phyloP scores from a whole-genome alignment of 306 rosid genomes.

The Cicer arietinum region DNA sequence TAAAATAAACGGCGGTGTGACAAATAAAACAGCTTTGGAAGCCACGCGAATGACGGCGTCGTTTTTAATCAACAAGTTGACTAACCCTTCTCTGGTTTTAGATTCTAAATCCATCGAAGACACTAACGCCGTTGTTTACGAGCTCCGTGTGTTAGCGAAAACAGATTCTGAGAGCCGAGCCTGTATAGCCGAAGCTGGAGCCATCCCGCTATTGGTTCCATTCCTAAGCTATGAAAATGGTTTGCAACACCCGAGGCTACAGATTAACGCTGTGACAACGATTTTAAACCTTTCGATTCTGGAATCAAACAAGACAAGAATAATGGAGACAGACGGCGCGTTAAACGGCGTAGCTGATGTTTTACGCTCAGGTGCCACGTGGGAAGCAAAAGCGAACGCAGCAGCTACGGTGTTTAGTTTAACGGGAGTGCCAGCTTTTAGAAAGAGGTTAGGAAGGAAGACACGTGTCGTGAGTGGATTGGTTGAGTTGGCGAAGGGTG shows the following conservation, averaged over 20 bases:
- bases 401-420: slow-evolving; percentile 85
- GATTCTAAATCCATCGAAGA: slow-evolving; percentile 47
- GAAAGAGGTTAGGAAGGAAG: slow-evolving; percentile 77
- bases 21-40: slow-evolving; percentile 75
- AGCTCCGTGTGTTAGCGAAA: slow-evolving; percentile 77
- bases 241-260: slow-evolving; percentile 52
- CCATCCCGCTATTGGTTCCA: slow-evolving; percentile 66
- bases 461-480: slow-evolving; percentile 65
- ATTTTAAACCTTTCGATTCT: slow-evolving; percentile 77
- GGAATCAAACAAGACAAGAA: slow-evolving; percentile 68
- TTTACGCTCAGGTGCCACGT: slow-evolving; percentile 66
- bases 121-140: slow-evolving; percentile 69
- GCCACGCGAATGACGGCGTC: slow-evolving; percentile 81
- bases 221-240: slow-evolving; percentile 49
- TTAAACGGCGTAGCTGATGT: slow-evolving; percentile 74
- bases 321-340: slow-evolving; percentile 84
- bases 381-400: slow-evolving; percentile 97
- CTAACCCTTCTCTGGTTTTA: not conserved
- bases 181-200: slow-evolving; percentile 85
- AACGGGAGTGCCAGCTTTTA: slow-evolving; percentile 52
- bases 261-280: slow-evolving; percentile 87
- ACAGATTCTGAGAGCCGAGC: slow-evolving; percentile 81
- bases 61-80: slow-evolving; percentile 68
- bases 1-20: slow-evolving; percentile 47
- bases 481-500: slow-evolving; percentile 64